Percentiles rank a stretch among this genome's conserved stretches.
These are phyloP conservation scores for Fusarium sp. DNA, from an alignment of 2,329 filamentous ascomycete genomes.

Conservation along the genomic window DNA sequence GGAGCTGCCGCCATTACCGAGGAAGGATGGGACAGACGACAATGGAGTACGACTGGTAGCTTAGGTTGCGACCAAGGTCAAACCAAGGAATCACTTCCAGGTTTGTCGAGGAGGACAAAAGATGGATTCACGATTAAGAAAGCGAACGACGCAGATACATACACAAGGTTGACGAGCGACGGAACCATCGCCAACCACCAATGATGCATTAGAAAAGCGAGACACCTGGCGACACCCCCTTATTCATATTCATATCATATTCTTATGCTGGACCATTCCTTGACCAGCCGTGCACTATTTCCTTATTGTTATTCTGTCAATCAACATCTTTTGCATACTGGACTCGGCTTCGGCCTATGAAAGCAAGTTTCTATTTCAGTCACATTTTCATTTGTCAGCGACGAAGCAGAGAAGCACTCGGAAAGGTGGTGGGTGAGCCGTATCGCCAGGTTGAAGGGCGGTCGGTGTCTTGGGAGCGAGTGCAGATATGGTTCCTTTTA, in stretches of 20 bases:
- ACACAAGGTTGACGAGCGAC: slow-evolving; percentile 39
- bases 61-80: slow-evolving; percentile 42
- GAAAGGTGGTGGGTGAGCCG: slow-evolving; percentile 1
- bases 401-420: slow-evolving; percentile 19
- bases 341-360: slow-evolving; percentile 32
- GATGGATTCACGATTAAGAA: slow-evolving; percentile 39
- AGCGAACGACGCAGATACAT: slow-evolving; percentile 34
- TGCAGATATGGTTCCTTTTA: slow-evolving; percentile 44
- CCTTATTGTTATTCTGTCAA: slow-evolving; percentile 25
- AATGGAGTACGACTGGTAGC: slow-evolving; percentile 46
- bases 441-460: not conserved
- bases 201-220: slow-evolving; percentile 46
- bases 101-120: slow-evolving; percentile 30
- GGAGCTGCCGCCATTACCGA: slow-evolving; percentile 66
- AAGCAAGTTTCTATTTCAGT: slow-evolving; percentile 32
- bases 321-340: slow-evolving; percentile 31
- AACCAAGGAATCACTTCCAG: slow-evolving; percentile 15
- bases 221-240: slow-evolving; percentile 34
- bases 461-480: slow-evolving; percentile 18
- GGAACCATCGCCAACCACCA: slow-evolving; percentile 39
- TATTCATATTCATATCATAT: not conserved
- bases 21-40: slow-evolving; percentile 42
- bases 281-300: slow-evolving; percentile 33
- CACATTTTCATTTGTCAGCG: slow-evolving; percentile 36
- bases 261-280: slow-evolving; percentile 31